A percentile compares a stretch with the other conserved stretches of the same genome.
phyloP scores from a whole-genome alignment of 805 yeast genomes.

The Hanseniaspora occidentalis region DNA sequence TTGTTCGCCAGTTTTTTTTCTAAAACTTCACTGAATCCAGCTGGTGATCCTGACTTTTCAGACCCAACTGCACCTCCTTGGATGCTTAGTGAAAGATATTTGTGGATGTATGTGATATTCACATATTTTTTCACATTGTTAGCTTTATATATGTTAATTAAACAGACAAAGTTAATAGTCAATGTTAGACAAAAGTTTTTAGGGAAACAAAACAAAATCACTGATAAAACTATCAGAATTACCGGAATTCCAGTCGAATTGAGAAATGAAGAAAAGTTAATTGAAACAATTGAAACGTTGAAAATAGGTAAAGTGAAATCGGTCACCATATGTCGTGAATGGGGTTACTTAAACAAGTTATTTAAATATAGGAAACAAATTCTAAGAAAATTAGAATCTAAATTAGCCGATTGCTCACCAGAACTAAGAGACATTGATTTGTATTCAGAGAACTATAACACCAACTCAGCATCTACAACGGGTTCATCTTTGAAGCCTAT shows the following conservation, averaged over 20 bases:
- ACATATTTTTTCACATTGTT: slow-evolving; percentile 74
- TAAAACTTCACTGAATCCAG: slow-evolving; percentile 5
- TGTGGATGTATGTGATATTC: slow-evolving; percentile 78
- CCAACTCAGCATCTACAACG: slow-evolving; percentile 4
- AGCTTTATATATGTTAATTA: slow-evolving; percentile 45
- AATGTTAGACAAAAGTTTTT: slow-evolving; percentile 66
- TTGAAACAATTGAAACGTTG: slow-evolving; percentile 61
- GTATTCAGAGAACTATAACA: slow-evolving; percentile 15
- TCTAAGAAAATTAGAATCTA: slow-evolving; percentile 47
- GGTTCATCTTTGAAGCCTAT: slow-evolving; percentile 7
- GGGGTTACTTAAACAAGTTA: slow-evolving; percentile 61
- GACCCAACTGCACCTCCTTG: slow-evolving; percentile 18
- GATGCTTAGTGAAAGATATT: slow-evolving; percentile 24
- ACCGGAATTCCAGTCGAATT: slow-evolving; percentile 82
- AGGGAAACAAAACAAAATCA: slow-evolving; percentile 77
- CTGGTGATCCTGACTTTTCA: background rate
- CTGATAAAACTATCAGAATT: slow-evolving; percentile 80
- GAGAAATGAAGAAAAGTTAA: slow-evolving; percentile 57
- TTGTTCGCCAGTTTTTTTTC: background rate
- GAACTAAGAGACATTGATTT: slow-evolving; percentile 13
- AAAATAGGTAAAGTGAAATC: slow-evolving; percentile 72
- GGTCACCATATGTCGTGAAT: slow-evolving; percentile 73
- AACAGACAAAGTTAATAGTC: slow-evolving; percentile 65
- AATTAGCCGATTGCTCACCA: slow-evolving; percentile 24
- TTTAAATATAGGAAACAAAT: slow-evolving; percentile 46